Evolutionary conservation across 2,329 filamentous ascomycete genomes (phyloP), one percentile per base, ranked within the genome.

Genomic region (Emergomyces pasteurianus): DNA sequence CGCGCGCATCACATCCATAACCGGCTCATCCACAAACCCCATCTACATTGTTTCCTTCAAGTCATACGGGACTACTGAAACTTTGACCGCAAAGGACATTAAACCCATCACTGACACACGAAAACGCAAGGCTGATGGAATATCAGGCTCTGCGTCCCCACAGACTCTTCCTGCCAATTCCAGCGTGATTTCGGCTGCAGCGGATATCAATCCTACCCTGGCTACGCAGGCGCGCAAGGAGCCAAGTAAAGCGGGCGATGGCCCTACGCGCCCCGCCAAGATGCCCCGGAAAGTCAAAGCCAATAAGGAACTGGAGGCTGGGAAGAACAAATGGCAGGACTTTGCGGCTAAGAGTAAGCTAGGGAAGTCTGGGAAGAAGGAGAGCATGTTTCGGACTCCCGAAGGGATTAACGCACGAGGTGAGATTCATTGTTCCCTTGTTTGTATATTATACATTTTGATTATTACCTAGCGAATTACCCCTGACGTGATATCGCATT

Each of bases 31-130:
- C n/a, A 88, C 86, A 50, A 89, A 90, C 58, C 92, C 92, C 42
- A 89, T 96, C 65, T 99, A 96, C 73, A 88, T 90, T 55, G 92
- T 99, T 74, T 94, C 89, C 67, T 99, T 97, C 80, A 92, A 95
- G 77, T 89, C 85, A 69, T 97, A 97, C 77, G 72, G 73, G 57
- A 90, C 83, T 26, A 90, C 87, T 53, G 91, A 96, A 74, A 94
- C 89, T 40, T 77, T 95, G 63, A 84, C 86, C 63, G 85, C 88
- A 63, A 87, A 88, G 74, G 91, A 97, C 70, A 89, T 96, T 65
- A 86, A 89, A 68, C 89, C 91, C 58, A 78, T 94, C 42, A 83
- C 84, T 58, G 81, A 84, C 69, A 81, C 82, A 66, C 92, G 81
- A 71, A 86, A 96, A 79, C 85, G 90, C 71, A 95, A 96, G 77